phyloP scores from a whole-genome alignment of 108 stramenopile genomes.

The Craspedostauros australis region DNA sequence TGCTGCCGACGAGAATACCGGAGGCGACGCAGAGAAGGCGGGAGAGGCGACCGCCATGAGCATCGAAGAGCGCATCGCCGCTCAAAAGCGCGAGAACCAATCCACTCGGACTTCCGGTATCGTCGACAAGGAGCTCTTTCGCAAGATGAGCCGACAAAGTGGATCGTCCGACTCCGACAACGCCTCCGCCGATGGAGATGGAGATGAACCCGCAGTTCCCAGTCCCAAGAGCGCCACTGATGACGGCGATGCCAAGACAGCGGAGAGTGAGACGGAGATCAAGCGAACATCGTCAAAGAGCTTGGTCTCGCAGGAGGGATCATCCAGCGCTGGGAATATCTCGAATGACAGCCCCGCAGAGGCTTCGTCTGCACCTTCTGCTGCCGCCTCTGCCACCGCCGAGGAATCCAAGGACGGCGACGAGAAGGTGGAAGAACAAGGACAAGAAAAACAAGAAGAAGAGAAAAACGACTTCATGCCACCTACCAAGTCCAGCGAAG shows the following conservation, averaged over 20 bases:
- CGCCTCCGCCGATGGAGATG: slow-evolving; percentile 11
- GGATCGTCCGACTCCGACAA: slow-evolving; percentile 11
- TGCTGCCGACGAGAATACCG: neutral
- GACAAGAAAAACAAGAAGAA: too few species aligned
- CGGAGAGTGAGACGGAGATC: slow-evolving; percentile 1
- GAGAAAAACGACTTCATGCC: too few species aligned
- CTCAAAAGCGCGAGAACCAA: neutral
- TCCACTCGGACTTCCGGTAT: neutral
- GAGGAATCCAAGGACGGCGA: too few species aligned
- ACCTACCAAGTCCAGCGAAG: too few species aligned
- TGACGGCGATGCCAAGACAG: neutral
- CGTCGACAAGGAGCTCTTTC: neutral
- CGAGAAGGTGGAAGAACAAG: too few species aligned
- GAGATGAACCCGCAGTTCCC: slow-evolving; percentile 7
- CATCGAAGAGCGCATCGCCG: too few species aligned
- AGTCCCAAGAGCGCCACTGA: too few species aligned
- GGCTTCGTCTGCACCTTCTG: too few species aligned
- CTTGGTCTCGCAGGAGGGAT: too few species aligned
- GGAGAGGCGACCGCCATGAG: neutral
- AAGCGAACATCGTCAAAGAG: slow-evolving; percentile 4
- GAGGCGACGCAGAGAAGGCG: neutral
- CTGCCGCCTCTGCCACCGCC: too few species aligned
- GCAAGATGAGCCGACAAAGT: slow-evolving; percentile 2
- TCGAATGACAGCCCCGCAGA: too few species aligned
- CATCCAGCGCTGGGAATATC: too few species aligned